Conservation (phyloP, 2,329 filamentous ascomycete genomes). For the Pseudonectria buxi region DNA sequence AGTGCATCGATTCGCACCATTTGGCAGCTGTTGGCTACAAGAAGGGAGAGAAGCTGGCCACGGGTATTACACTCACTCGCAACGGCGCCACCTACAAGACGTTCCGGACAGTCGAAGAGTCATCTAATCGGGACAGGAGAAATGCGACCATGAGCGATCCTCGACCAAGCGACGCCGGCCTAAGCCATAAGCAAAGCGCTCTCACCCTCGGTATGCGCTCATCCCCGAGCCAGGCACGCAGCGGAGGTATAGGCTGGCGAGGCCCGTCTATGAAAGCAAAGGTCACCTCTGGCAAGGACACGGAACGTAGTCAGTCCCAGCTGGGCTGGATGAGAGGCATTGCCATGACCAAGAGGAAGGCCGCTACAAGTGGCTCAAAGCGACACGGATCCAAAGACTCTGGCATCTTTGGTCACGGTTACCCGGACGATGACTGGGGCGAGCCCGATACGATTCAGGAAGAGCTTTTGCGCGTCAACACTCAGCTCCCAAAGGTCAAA, state of each 20-base stretch:
- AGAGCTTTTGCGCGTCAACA: conserved; percentile 56
- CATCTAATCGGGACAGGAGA: conserved; percentile 49
- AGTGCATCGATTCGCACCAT: conserved; percentile 60
- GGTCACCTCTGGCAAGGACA: conserved; percentile 31
- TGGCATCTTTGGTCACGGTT: conserved; percentile 43
- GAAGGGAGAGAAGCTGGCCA: conserved; percentile 58
- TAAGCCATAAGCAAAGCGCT: conserved; percentile 37
- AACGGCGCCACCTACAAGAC: conserved; percentile 79
- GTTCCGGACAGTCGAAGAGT: conserved; percentile 66
- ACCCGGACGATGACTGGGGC: conserved; percentile 51
- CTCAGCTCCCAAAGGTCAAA: conserved; percentile 55
- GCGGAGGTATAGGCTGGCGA: conserved; percentile 39
- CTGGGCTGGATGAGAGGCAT: conserved; percentile 66
- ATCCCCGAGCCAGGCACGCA: conserved; percentile 20
- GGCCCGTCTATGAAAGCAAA: conserved; percentile 55
- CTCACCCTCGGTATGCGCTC: conserved; percentile 39
- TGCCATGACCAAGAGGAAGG: conserved; percentile 52
- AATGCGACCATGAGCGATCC: conserved; percentile 56
- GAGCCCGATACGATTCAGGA: conserved; percentile 58
- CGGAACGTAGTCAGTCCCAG: conserved; percentile 47
- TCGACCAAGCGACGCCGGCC: conserved; percentile 38
- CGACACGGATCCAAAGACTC: conserved; percentile 48
- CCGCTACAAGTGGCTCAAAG: conserved; percentile 30
- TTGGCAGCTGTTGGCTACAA: conserved; percentile 65
- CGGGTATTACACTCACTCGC: conserved; percentile 67